Conservation (phyloP, 148 eudicot genomes). For the Diospyros lotus region DNA sequence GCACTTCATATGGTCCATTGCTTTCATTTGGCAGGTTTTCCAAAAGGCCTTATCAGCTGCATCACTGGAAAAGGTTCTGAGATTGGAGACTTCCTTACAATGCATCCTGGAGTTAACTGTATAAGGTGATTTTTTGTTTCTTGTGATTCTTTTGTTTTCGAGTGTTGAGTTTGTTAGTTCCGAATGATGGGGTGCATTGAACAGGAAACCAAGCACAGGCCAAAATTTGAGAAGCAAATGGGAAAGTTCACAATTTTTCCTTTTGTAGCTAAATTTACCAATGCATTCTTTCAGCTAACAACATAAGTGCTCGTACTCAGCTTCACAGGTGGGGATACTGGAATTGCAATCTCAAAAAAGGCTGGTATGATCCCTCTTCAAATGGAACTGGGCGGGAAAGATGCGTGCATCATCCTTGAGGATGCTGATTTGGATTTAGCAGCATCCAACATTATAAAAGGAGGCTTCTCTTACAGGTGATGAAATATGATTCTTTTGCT, state of each 20-base stretch:
- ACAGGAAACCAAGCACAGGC: neutral
- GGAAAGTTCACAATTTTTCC: neutral
- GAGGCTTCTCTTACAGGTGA: conserved; percentile 97
- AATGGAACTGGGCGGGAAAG: conserved; percentile 99
- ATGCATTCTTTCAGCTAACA: neutral
- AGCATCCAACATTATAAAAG: conserved; percentile 80
- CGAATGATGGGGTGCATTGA: neutral
- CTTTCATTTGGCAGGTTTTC: conserved; percentile 96
- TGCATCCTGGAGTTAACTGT: conserved; percentile 93
- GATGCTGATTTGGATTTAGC: conserved; percentile 96
- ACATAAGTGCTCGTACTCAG: conserved; percentile 26
- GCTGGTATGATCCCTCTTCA: conserved; percentile 97
- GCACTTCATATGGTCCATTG: conserved; percentile 97
- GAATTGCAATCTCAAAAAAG: conserved; percentile 88
- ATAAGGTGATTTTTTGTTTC: conserved; percentile 50
- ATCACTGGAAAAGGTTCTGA: conserved; percentile 96
- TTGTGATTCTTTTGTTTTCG: neutral
- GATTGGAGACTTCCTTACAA: conserved; percentile 93
- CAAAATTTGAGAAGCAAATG: neutral
- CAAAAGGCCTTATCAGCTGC: conserved; percentile 88
- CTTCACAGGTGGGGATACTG: conserved; percentile 99
- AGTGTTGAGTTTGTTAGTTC: neutral
- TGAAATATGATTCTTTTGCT: neutral
- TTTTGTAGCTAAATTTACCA: neutral
- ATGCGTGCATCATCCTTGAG: conserved; percentile 94